phyloP scores from a whole-genome alignment of 1,139 yeast genomes.

The Nadsonia starkeyi-henricii region DNA sequence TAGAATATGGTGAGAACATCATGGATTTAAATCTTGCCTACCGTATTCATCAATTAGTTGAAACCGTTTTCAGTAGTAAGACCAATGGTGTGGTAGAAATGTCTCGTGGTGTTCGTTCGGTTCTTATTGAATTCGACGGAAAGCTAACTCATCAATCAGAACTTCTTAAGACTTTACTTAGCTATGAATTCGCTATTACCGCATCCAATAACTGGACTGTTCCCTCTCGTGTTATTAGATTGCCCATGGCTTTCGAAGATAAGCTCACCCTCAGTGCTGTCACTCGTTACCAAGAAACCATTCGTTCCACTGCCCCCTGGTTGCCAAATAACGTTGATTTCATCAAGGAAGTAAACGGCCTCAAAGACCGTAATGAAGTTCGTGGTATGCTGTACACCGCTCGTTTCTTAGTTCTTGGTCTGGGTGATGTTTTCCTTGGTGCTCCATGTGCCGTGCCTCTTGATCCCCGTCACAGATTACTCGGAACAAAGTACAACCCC shows the following conservation, averaged over 20 bases:
- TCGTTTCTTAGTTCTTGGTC: constrained; percentile 78
- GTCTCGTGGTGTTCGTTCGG: constrained; percentile 96
- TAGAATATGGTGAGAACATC: constrained; percentile 81
- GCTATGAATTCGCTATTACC: constrained; percentile 61
- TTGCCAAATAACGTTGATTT: constrained; percentile 94
- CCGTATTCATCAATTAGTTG: constrained; percentile 71
- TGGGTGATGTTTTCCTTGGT: constrained; percentile 94
- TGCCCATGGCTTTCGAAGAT: constrained; percentile 97
- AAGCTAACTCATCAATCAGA: constrained; percentile 33
- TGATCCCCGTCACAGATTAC: constrained; percentile 86
- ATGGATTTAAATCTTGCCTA: constrained; percentile 78
- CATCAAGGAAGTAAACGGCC: constrained; percentile 74
- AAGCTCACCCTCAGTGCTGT: constrained; percentile 79
- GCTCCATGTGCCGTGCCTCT: constrained; percentile 98
- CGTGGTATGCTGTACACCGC: constrained; percentile 78
- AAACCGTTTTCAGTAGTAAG: constrained; percentile 37
- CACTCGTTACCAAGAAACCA: constrained; percentile 80
- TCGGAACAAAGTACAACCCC: constrained; percentile 92
- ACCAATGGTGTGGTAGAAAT: constrained; percentile 77
- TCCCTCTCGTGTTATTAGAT: constrained; percentile 61
- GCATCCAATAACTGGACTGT: constrained; percentile 75
- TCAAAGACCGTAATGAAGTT: constrained; percentile 54
- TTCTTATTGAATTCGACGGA: constrained; percentile 69
- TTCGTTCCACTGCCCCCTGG: constrained; percentile 92
- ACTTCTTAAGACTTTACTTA: constrained; percentile 48